Percentiles rank a stretch among this genome's conserved stretches.
phyloP scores from a whole-genome alignment of 176 grass and related monocot genomes.

The Hsuehochloa calcarea region DNA sequence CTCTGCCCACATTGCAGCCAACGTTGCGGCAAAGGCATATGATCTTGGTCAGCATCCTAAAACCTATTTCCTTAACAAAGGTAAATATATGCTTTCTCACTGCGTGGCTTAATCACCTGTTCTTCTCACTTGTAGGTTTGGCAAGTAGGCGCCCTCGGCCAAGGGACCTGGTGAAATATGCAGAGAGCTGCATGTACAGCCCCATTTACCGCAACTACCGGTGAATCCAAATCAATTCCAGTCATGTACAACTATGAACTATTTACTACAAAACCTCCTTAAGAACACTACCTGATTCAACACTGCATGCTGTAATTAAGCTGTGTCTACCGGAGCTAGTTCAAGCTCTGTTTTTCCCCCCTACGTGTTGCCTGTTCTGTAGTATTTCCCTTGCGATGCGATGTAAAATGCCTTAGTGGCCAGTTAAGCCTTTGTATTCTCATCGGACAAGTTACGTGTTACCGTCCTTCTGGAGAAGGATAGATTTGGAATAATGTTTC shows the following conservation, averaged over 20 bases:
- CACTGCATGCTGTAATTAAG: not conserved
- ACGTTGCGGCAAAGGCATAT: constrained; percentile 83
- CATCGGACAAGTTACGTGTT: not conserved
- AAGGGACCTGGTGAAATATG: constrained; percentile 65
- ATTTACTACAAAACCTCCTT: not conserved
- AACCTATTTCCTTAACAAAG: not conserved
- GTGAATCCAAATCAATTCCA: constrained; percentile 18
- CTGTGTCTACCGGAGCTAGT: not conserved
- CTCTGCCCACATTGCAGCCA: constrained; percentile 78
- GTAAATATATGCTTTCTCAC: not conserved
- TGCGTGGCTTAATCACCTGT: constrained; percentile 13
- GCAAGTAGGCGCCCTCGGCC: constrained; percentile 64
- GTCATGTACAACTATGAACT: constrained; percentile 6
- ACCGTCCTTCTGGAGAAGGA: not conserved
- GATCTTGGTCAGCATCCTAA: constrained; percentile 59
- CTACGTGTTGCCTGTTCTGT: not conserved
- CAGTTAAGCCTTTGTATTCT: constrained; percentile 18
- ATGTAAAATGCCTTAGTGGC: constrained; percentile 15
- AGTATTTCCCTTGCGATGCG: not conserved
- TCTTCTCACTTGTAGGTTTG: constrained; percentile 38
- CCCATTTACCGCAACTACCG: constrained; percentile 71
- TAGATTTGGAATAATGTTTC: constrained; percentile 38
- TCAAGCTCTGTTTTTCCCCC: not conserved
- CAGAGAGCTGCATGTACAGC: constrained; percentile 88
- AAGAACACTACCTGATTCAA: not conserved